phyloP scores from a whole-genome alignment of 371 early-diverging fungal species.

The Mucor racemosus region DNA sequence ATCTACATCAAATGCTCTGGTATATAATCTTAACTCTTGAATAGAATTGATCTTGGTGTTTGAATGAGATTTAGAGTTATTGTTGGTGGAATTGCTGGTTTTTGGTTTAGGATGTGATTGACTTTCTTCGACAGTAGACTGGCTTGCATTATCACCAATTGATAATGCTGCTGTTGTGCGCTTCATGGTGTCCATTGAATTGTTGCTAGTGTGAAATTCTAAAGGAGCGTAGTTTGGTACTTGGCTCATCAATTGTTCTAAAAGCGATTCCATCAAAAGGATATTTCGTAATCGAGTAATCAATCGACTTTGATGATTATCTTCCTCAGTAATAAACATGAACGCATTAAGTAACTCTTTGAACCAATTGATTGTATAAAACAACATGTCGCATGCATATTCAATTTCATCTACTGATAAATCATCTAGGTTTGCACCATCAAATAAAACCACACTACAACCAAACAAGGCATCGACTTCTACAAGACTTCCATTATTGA shows the following conservation, averaged over 20 bases:
- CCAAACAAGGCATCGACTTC: constrained; percentile 78
- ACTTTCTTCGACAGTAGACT: background rate
- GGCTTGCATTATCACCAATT: background rate
- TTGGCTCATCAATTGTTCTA: constrained; percentile 44
- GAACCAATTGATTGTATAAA: constrained; percentile 68
- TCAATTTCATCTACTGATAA: constrained; percentile 31
- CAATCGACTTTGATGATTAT: constrained; percentile 37
- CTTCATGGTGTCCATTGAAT: background rate
- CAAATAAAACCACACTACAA: constrained; percentile 65
- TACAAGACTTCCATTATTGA: constrained; percentile 59
- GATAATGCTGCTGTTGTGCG: background rate
- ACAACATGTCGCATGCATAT: constrained; percentile 54
- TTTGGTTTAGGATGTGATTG: background rate
- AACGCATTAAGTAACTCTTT: constrained; percentile 78
- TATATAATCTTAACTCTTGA: constrained; percentile 36
- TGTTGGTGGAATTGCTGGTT: background rate
- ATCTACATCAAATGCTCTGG: constrained; percentile 58
- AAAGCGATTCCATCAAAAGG: constrained; percentile 45
- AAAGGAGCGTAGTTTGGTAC: constrained; percentile 51
- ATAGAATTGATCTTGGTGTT: background rate
- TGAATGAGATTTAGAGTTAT: background rate
- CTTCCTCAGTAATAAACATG: constrained; percentile 42
- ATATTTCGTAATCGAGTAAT: constrained; percentile 38
- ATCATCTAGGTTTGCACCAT: constrained; percentile 21
- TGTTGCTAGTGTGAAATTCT: constrained; percentile 27